Percentiles rank a stretch among this genome's conserved stretches.
Conservation (phyloP, 2,329 filamentous ascomycete genomes). For the Chaetomiaceae sp. region DNA sequence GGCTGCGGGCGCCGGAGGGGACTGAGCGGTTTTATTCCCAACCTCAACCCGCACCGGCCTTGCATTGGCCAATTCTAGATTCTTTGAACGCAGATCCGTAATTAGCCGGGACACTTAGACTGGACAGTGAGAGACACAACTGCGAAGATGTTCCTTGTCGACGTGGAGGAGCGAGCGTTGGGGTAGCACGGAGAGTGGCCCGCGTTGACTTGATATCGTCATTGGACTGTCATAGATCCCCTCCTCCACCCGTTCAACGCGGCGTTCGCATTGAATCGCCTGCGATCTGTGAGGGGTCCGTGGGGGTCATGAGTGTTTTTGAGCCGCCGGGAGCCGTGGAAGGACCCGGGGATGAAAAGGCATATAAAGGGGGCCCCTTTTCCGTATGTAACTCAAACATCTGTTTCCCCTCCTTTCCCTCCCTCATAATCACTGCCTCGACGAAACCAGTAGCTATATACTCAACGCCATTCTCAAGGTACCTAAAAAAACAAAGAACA, state of each 20-base stretch:
- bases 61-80: background rate
- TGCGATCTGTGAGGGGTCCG: slow-evolving; percentile 6
- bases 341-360: background rate
- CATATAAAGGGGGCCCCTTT: background rate
- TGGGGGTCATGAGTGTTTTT: slow-evolving; percentile 8
- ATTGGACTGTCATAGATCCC: slow-evolving; percentile 7
- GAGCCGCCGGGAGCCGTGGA: slow-evolving; percentile 11
- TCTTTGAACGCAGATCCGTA: background rate
- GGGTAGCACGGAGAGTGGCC: slow-evolving; percentile 4
- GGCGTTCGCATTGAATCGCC: background rate
- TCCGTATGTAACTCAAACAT: too few relatives aligned
- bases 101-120: slow-evolving; percentile 5
- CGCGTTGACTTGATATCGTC: slow-evolving; percentile 11
- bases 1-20: background rate
- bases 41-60: background rate
- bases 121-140: background rate
- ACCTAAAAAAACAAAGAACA: background rate
- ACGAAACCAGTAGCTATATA: background rate
- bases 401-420: background rate
- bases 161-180: background rate
- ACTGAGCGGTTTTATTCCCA: slow-evolving; percentile 16
- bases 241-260: background rate
- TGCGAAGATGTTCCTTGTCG: background rate
- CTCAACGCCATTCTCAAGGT: too few relatives aligned
- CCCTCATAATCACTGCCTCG: background rate